phyloP scores from a whole-genome alignment of 2,329 filamentous ascomycete species.

The Aspergillus transmontanensis region DNA sequence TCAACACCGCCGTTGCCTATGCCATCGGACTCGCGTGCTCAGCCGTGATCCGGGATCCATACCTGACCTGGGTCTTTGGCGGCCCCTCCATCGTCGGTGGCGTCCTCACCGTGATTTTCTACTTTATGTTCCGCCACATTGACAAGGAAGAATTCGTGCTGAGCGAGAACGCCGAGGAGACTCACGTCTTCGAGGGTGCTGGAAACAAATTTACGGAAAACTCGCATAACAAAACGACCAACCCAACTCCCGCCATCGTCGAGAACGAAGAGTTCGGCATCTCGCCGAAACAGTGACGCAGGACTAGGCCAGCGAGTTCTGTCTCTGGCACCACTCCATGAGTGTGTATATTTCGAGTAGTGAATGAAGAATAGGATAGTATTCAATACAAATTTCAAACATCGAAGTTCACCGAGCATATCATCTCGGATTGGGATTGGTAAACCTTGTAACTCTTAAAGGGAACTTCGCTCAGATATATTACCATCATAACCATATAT shows the following conservation, averaged over 20 bases:
- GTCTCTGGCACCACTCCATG: too few relatives aligned
- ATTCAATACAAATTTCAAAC: too few relatives aligned
- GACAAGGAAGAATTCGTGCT: background rate
- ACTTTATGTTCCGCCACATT: background rate
- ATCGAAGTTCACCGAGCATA: too few relatives aligned
- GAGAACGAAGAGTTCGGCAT: background rate
- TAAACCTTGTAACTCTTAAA: too few relatives aligned
- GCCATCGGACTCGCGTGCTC: background rate
- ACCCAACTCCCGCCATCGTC: background rate
- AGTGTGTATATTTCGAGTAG: too few relatives aligned
- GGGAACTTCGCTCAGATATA: too few relatives aligned
- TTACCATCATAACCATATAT: too few relatives aligned
- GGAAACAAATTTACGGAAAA: background rate
- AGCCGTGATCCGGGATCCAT: background rate
- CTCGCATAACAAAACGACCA: background rate
- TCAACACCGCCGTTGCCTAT: background rate
- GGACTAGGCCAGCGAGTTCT: too few relatives aligned
- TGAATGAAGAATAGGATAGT: too few relatives aligned
- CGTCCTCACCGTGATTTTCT: background rate
- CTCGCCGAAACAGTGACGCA: background rate
- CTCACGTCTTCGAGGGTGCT: background rate
- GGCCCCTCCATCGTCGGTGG: background rate
- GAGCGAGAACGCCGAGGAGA: background rate
- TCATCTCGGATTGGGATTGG: too few relatives aligned
- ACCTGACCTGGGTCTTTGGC: background rate